These are phyloP conservation scores for Laguncularia racemosa DNA, from an alignment of 345 rosid species.

Conservation along the genomic window DNA sequence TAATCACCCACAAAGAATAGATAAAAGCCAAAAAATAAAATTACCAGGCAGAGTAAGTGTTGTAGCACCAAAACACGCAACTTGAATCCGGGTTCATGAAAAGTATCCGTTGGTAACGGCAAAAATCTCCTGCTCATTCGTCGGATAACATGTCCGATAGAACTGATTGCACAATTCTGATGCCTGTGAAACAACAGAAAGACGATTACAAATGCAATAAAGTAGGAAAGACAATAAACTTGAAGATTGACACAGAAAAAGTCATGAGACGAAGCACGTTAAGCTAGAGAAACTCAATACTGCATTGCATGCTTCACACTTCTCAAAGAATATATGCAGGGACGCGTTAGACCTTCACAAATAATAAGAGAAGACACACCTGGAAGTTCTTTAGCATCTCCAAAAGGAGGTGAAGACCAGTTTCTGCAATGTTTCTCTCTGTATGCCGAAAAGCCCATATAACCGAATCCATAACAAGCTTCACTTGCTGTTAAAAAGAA, in stretches of 20 bases:
- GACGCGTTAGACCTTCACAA: too few species aligned
- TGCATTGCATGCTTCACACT: too few species aligned
- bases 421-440: conserved; percentile 96
- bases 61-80: conserved; percentile 86
- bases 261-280: too few species aligned
- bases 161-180: conserved; percentile 86
- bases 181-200: conserved; percentile 29
- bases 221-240: background rate
- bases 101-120: conserved; percentile 93
- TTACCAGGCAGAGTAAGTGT: conserved; percentile 83
- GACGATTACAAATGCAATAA: background rate
- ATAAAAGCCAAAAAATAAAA: background rate
- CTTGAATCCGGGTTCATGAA: conserved; percentile 99
- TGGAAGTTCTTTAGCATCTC: conserved; percentile 95
- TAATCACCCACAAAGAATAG: background rate
- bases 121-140: conserved; percentile 92
- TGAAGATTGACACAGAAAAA: too few species aligned
- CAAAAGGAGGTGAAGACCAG: conserved; percentile 82
- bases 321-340: too few species aligned
- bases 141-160: conserved; percentile 50
- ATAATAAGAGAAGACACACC: conserved; percentile 34
- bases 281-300: too few species aligned
- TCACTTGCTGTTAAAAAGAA: conserved; percentile 60
- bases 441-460: conserved; percentile 99
- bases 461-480: conserved; percentile 97